Percentiles rank a stretch among this genome's conserved stretches.
phyloP scores from a whole-genome alignment of 2,329 filamentous ascomycete species.

The Lachnellula arida region DNA sequence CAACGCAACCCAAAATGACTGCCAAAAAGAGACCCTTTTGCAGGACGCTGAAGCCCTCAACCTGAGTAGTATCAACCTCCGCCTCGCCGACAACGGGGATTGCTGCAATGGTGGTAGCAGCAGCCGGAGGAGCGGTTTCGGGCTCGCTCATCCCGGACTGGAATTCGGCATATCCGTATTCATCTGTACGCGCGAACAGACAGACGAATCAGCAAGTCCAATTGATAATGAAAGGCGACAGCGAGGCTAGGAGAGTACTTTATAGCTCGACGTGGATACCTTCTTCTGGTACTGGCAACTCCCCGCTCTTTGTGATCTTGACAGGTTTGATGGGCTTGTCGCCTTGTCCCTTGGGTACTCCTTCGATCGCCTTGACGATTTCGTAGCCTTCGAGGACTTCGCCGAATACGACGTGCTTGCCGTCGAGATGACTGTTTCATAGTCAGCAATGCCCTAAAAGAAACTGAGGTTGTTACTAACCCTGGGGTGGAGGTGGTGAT shows the following conservation, averaged over 20 bases:
- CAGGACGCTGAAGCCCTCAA: conserved; percentile 38
- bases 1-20: conserved; percentile 44
- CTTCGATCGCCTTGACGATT: conserved; percentile 73
- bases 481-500: conserved; percentile 78
- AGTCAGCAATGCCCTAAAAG: conserved; percentile 13
- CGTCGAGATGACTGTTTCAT: conserved; percentile 66
- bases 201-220: conserved; percentile 30
- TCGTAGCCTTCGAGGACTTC: conserved; percentile 86
- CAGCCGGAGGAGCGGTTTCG: conserved; percentile 9
- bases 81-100: conserved; percentile 19
- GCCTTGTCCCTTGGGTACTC: conserved; percentile 56
- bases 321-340: conserved; percentile 66
- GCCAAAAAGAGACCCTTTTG: conserved; percentile 49
- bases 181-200: conserved; percentile 20
- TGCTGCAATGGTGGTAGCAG: conserved; percentile 13
- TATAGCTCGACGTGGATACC: conserved; percentile 91
- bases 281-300: conserved; percentile 79
- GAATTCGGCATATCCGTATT: conserved; percentile 31
- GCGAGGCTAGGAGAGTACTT: conserved; percentile 34
- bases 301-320: conserved; percentile 79
- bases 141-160: conserved; percentile 26
- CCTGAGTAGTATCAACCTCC: conserved; percentile 18
- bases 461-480: conserved; percentile 40
- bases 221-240: conserved; percentile 10
- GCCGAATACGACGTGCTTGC: conserved; percentile 81